These are phyloP conservation scores for Aspergillus avenaceus DNA, from an alignment of 495 filamentous ascomycete genomes.

Conservation along the genomic window DNA sequence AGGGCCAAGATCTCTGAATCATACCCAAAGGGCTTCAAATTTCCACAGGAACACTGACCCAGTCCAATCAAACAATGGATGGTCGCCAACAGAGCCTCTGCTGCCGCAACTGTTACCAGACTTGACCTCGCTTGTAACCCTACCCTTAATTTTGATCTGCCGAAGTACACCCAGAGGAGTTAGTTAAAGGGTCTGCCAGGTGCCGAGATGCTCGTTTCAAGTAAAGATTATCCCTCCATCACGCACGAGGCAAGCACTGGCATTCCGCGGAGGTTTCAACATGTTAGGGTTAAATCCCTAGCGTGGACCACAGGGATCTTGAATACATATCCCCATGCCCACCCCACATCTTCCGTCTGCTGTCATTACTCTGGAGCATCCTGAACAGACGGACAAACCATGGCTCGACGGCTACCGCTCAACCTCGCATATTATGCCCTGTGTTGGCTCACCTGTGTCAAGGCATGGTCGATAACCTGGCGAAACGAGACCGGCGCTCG, in stretches of 20 bases:
- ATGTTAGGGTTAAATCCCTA: neutral
- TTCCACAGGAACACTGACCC: neutral
- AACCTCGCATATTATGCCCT: neutral
- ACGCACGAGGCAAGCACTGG: neutral
- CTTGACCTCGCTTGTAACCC: neutral
- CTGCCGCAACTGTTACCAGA: neutral
- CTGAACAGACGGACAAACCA: neutral
- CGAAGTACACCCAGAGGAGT: neutral
- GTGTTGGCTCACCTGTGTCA: neutral
- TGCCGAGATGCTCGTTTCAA: neutral
- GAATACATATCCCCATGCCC: neutral
- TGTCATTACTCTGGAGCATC: too few species aligned
- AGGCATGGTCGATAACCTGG: conserved; percentile 14
- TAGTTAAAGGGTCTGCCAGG: neutral
- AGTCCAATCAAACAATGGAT: neutral
- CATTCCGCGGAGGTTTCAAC: neutral
- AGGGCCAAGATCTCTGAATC: neutral
- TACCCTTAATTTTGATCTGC: neutral
- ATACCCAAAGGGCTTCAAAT: neutral
- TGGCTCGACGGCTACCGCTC: conserved; percentile 1
- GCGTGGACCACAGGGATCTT: neutral
- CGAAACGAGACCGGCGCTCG: conserved; percentile 8
- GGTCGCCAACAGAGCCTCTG: neutral
- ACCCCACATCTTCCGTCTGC: neutral
- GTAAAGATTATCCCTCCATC: neutral